A percentile compares a stretch with the other conserved stretches of the same genome.
Conservation (phyloP, 257 asterid genomes). For the Misopates orontium region DNA sequence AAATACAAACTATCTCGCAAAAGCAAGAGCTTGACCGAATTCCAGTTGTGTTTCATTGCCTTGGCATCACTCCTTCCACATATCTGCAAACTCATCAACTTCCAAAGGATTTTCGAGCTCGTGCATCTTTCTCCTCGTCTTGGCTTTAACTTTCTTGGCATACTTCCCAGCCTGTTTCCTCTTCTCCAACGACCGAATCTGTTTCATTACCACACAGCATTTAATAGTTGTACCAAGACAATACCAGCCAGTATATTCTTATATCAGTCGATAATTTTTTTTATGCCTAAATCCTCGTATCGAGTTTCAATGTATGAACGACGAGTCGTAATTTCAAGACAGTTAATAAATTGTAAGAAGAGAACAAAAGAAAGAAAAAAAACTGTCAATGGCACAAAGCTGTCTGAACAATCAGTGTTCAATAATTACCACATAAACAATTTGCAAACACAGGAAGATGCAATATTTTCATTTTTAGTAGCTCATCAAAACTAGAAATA, state of each 20-base stretch:
- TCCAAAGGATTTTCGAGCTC: constrained; percentile 75
- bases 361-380: neutral
- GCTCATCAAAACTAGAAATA: neutral
- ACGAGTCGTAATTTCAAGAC: too few relatives aligned
- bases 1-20: too few relatives aligned
- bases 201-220: neutral
- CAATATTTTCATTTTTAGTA: neutral
- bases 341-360: too few relatives aligned
- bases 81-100: constrained; percentile 83
- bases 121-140: constrained; percentile 87
- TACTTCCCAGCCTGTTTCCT: constrained; percentile 83
- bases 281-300: neutral
- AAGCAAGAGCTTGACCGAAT: too few relatives aligned
- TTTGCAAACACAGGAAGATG: neutral
- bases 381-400: neutral
- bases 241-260: neutral
- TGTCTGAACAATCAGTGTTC: neutral
- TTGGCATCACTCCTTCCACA: constrained; percentile 78
- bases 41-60: too few relatives aligned
- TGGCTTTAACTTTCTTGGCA: constrained; percentile 89
- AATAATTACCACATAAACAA: neutral
- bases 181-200: constrained; percentile 86
- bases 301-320: too few relatives aligned
- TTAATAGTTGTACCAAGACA: neutral
- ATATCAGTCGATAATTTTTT: neutral